Evolutionary conservation across 2,329 filamentous ascomycete species (phyloP).

Genomic region (Macroventuria anomochaeta): DNA sequence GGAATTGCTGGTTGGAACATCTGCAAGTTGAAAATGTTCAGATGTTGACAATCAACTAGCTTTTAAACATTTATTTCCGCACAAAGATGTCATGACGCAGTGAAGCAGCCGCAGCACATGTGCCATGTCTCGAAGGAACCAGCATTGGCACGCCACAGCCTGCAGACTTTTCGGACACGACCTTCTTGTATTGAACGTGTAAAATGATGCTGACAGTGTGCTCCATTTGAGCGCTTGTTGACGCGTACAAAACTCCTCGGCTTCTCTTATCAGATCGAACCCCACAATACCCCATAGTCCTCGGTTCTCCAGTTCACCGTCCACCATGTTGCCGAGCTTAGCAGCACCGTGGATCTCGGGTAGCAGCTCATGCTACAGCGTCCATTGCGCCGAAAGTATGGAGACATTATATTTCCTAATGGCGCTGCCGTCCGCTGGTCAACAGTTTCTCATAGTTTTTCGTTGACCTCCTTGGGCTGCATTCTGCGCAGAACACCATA

Average conservation of each 20-base stretch:
- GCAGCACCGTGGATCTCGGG: constrained; percentile 21
- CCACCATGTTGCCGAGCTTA: constrained; percentile 41
- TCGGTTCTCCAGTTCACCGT: constrained; percentile 34
- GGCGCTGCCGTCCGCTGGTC: constrained; percentile 8
- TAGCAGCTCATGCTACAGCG: constrained; percentile 7
- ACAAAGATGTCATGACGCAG: constrained; percentile 17
- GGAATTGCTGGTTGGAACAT: not conserved
- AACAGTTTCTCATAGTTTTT: constrained; percentile 19
- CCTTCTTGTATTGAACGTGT: too few relatives aligned
- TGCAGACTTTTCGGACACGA: not conserved
- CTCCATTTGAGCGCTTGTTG: too few relatives aligned
- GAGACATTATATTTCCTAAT: constrained; percentile 21
- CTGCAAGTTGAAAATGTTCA: too few relatives aligned
- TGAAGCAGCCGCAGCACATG: constrained; percentile 11
- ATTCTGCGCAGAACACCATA: constrained; percentile 48
- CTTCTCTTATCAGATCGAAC: constrained; percentile 16
- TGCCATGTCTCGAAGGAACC: not conserved
- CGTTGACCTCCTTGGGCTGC: constrained; percentile 40
- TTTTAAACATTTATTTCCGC: not conserved
- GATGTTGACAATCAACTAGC: too few relatives aligned
- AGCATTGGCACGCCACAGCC: not conserved
- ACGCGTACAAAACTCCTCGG: constrained; percentile 2
- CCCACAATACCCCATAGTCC: constrained; percentile 19
- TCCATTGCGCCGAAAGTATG: constrained; percentile 32
- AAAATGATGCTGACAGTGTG: not conserved